phyloP scores from a whole-genome alignment of 2,329 filamentous ascomycete genomes.

The Gnomoniopsis smithogilvyi region DNA sequence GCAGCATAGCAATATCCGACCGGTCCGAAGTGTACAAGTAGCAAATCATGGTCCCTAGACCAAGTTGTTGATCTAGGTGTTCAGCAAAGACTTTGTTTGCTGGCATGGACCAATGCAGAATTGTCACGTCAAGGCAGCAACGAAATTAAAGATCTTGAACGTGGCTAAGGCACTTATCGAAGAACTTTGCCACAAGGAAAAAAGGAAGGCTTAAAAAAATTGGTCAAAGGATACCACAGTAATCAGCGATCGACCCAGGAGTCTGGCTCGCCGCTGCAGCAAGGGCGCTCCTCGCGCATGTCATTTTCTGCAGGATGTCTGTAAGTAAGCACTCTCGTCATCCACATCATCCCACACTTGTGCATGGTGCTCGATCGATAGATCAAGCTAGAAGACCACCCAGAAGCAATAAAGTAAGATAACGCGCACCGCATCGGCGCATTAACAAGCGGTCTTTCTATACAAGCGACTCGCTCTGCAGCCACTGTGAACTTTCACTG shows the following conservation, averaged over 20 bases:
- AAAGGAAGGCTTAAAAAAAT: no score
- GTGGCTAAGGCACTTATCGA: neutral
- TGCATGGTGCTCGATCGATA: no score
- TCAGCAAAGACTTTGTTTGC: neutral
- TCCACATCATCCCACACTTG: neutral
- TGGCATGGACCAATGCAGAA: no score
- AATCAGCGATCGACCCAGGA: neutral
- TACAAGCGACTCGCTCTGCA: no score
- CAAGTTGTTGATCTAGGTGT: neutral
- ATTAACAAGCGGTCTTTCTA: neutral
- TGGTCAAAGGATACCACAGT: no score
- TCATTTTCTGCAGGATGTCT: neutral
- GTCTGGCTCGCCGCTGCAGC: slow-evolving; percentile 4
- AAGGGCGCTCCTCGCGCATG: neutral
- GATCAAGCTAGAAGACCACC: neutral
- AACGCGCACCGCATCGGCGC: neutral
- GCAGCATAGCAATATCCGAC: neutral
- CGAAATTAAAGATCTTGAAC: neutral
- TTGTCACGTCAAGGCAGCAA: neutral
- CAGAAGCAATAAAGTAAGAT: neutral
- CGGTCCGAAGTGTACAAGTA: neutral
- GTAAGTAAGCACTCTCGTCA: neutral
- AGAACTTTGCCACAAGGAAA: no score
- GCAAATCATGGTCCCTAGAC: neutral
- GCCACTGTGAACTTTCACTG: neutral